These are phyloP conservation scores for Cadophora sp. DNA, from an alignment of 2,329 filamentous ascomycete genomes.

Conservation along the genomic window DNA sequence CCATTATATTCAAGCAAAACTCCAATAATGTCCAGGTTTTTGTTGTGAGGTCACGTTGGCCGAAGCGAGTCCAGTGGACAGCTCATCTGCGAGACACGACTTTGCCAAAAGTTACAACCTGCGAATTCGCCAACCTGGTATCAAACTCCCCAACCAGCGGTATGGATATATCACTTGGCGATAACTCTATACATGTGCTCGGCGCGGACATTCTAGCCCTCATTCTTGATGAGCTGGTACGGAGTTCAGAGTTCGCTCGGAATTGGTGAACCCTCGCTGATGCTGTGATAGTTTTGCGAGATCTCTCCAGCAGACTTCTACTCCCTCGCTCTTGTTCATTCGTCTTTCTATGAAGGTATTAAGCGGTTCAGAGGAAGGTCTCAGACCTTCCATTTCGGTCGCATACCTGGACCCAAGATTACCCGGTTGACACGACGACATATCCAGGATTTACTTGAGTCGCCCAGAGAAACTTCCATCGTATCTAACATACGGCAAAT, in stretches of 20 bases:
- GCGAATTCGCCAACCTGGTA: no score
- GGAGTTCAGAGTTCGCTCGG: background rate
- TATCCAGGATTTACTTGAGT: background rate
- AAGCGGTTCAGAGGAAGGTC: background rate
- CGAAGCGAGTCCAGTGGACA: no score
- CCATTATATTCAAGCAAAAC: no score
- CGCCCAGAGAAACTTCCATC: background rate
- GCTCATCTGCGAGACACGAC: no score
- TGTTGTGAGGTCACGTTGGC: no score
- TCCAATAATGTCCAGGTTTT: no score
- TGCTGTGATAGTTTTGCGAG: background rate
- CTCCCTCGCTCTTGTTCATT: background rate
- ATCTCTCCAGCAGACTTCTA: background rate
- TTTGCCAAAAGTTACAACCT: no score
- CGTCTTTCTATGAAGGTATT: background rate
- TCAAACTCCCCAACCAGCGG: no score
- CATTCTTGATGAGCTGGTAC: background rate
- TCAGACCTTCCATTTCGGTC: background rate
- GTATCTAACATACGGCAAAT: background rate
- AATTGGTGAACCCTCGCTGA: background rate
- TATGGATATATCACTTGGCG: background rate
- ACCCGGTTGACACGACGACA: background rate
- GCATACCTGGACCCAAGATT: background rate
- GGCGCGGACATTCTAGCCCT: background rate
- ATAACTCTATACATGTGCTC: background rate